Base-by-base conservation (phyloP, 257 asterid species). In the Ligustrum vulgare region DNA sequence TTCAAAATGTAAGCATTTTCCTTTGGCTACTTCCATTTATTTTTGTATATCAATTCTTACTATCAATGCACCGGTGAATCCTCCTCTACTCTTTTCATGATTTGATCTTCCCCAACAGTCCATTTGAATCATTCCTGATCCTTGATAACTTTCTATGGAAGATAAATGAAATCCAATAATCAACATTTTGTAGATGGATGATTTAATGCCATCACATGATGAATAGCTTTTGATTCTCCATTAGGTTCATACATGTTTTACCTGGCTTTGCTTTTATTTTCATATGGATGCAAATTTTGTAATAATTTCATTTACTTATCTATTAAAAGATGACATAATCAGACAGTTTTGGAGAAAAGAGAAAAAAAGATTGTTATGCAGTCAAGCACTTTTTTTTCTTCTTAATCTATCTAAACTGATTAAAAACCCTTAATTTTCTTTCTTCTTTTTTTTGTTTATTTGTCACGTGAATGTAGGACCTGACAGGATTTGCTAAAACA, bases 381-480 rank as follows among this genome's bases (percentile, higher is more conserved):
- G 75, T 32, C 3, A n/a, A 71, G 12, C 54, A 43, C 18, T 58
- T 12, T 68, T 18, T 73, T 36, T 8, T 4, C 2, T 4, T n/a
- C n/a, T n/a, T 0, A 3, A 3, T 43, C 11, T 36, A 47, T n/a
- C 35, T 35, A 49, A 33, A 65, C 43, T 47, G 34, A 25, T 39
- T 5, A 23, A 28, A 36, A 47, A 34, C 7, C 35, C 67, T 71
- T 73, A 31, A 18, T 70, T 49, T 23, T 70, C 13, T 74, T 51
- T 18, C 41, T 49, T 66, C 47, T 22, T 37, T 22, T 20, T 67
- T 65, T 70, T n/a, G 43, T 60, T 71, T 77, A 45, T 72, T 23
- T 72, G 62, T 73, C n/a, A 79, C 77, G 71, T 82, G 71, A 74
- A 56, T 84, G 86, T 93, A 94, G 98, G 88, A 83, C 63, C 80